A percentile compares a stretch with the other conserved stretches of the same genome.
Conservation (phyloP, 2,329 filamentous ascomycete species). For the Phyllosticta paracitricarpa region DNA sequence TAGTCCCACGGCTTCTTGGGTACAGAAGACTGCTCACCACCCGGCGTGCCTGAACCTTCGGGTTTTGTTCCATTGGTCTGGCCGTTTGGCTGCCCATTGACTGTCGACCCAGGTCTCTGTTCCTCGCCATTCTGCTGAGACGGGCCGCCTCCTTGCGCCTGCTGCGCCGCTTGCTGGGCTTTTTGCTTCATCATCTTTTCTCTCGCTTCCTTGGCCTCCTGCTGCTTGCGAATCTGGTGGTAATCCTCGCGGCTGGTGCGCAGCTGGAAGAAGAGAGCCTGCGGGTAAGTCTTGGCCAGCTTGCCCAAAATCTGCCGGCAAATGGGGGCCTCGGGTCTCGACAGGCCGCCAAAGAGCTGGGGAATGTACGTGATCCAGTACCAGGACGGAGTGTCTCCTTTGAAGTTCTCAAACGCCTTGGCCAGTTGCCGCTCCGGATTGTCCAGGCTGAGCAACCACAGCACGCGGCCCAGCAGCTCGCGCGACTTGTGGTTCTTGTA, state of each 20-base stretch:
- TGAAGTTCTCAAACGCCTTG: slow-evolving; percentile 86
- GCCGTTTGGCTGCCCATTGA: slow-evolving; percentile 30
- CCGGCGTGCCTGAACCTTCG: slow-evolving; percentile 26
- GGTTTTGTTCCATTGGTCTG: slow-evolving; percentile 36
- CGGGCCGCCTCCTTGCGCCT: slow-evolving; percentile 11
- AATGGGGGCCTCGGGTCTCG: slow-evolving; percentile 80
- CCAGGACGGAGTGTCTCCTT: slow-evolving; percentile 95
- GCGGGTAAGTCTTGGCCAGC: slow-evolving; percentile 91
- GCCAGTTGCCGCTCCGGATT: slow-evolving; percentile 76
- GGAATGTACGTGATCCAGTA: slow-evolving; percentile 99
- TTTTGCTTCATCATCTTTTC: slow-evolving; percentile 42
- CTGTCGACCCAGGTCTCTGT: neutral
- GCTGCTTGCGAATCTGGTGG: slow-evolving; percentile 79
- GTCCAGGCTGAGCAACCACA: slow-evolving; percentile 93
- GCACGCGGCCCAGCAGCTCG: slow-evolving; percentile 82
- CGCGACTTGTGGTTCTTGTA: slow-evolving; percentile 97
- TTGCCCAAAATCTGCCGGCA: slow-evolving; percentile 80
- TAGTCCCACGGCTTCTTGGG: slow-evolving; percentile 86
- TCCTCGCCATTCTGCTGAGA: slow-evolving; percentile 23
- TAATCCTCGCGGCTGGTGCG: slow-evolving; percentile 92
- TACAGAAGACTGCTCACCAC: slow-evolving; percentile 18
- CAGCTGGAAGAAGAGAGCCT: slow-evolving; percentile 89
- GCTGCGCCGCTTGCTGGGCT: slow-evolving; percentile 37
- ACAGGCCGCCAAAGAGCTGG: slow-evolving; percentile 83
- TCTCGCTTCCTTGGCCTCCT: slow-evolving; percentile 50